These are phyloP conservation scores for Globisporangium spiculum DNA, from an alignment of 352 stramenopile species.

Conservation along the genomic window DNA sequence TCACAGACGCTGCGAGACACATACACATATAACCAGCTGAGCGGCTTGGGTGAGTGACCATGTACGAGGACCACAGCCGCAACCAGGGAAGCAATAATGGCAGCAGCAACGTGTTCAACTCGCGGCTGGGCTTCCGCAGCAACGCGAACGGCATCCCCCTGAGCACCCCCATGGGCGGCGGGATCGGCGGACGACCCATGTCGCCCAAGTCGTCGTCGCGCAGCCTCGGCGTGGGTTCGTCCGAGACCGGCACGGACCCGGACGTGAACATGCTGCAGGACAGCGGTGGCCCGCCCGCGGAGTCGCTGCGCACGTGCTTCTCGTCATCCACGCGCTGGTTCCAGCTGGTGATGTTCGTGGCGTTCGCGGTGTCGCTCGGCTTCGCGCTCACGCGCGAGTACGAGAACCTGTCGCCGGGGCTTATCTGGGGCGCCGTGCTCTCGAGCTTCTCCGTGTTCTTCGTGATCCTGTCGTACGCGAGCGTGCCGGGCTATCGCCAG, in stretches of 20 bases:
- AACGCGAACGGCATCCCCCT: not conserved
- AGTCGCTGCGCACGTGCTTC: slow-evolving; percentile 54
- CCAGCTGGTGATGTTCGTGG: slow-evolving; percentile 82
- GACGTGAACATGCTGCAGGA: slow-evolving; percentile 50
- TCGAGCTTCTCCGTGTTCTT: slow-evolving; percentile 86
- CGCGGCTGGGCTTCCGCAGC: slow-evolving; percentile 14
- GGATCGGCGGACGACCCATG: slow-evolving; percentile 5
- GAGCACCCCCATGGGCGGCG: not conserved
- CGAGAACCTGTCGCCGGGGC: slow-evolving; percentile 70
- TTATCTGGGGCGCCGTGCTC: slow-evolving; percentile 85
- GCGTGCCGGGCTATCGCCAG: slow-evolving; percentile 74
- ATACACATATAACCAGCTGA: not conserved
- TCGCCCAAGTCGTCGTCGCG: slow-evolving; percentile 37
- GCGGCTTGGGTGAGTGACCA: not conserved
- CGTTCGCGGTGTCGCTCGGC: slow-evolving; percentile 58
- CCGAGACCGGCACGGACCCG: slow-evolving; percentile 34
- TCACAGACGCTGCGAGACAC: not conserved
- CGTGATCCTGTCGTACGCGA: slow-evolving; percentile 81
- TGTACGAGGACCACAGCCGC: slow-evolving; percentile 13
- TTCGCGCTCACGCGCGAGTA: slow-evolving; percentile 65
- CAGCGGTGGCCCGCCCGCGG: slow-evolving; percentile 13
- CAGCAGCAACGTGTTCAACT: slow-evolving; percentile 10
- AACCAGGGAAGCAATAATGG: not conserved
- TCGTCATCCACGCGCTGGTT: slow-evolving; percentile 81
- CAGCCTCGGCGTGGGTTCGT: slow-evolving; percentile 31